Percentiles rank a stretch among this genome's conserved stretches.
Evolutionary conservation across 495 filamentous ascomycete genomes (phyloP).

Genomic region (Lasiosphaeria hispida): DNA sequence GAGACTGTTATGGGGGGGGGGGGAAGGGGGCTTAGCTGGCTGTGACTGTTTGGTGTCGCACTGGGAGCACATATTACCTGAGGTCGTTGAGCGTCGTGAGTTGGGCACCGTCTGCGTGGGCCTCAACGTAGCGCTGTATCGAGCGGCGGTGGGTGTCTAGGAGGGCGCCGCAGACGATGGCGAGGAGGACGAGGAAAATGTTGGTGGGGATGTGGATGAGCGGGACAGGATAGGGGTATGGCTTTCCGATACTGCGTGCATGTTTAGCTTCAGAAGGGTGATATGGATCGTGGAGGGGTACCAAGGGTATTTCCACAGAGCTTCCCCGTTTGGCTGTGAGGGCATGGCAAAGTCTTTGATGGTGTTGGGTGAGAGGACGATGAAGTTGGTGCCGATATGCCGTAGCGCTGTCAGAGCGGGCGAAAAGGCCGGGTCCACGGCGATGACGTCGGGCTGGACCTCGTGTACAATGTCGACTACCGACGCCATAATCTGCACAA

Average conservation of each 20-base stretch:
- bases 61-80: background rate
- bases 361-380: constrained; percentile 43
- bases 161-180: constrained; percentile 15
- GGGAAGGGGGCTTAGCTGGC: too few species aligned
- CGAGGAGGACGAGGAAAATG: constrained; percentile 23
- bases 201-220: constrained; percentile 15
- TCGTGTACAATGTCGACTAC: constrained; percentile 43
- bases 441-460: constrained; percentile 42
- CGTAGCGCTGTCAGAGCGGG: constrained; percentile 50
- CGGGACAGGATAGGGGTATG: constrained; percentile 21
- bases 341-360: constrained; percentile 37
- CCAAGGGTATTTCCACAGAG: constrained; percentile 40
- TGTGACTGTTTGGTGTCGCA: background rate
- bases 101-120: constrained; percentile 9
- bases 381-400: constrained; percentile 29
- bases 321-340: constrained; percentile 33
- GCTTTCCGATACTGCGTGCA: constrained; percentile 14
- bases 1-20: background rate
- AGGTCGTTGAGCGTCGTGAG: constrained; percentile 27
- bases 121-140: constrained; percentile 11
- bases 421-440: constrained; percentile 51
- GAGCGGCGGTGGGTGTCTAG: constrained; percentile 19
- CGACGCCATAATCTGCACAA: constrained; percentile 45
- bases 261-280: background rate
- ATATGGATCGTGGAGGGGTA: constrained; percentile 39